Conservation (phyloP, 2,329 filamentous ascomycete genomes). For the Epichloe glyceriae region DNA sequence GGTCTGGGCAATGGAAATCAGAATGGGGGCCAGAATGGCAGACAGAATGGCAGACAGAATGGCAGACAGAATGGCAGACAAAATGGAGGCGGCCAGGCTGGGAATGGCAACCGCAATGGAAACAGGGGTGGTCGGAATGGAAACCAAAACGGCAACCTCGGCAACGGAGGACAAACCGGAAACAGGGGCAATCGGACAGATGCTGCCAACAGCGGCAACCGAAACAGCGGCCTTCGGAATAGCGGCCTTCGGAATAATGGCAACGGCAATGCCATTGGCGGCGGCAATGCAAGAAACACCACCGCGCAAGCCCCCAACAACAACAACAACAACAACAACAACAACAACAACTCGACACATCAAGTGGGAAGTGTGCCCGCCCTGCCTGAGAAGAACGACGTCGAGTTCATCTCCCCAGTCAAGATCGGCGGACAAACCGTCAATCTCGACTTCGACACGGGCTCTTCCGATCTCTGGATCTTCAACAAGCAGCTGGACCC, state of each 20-base stretch:
- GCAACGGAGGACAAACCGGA: neutral
- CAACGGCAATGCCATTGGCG: neutral
- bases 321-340: no score
- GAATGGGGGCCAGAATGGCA: neutral
- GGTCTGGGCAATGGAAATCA: neutral
- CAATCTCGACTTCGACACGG: constrained; percentile 13
- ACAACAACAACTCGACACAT: neutral
- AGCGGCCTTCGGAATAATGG: neutral
- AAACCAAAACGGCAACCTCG: constrained; percentile 30
- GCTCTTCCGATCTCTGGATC: constrained; percentile 17
- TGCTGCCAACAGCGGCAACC: neutral
- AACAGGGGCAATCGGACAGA: neutral
- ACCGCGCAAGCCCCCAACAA: no score
- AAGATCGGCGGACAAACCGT: constrained; percentile 11
- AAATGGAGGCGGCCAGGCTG: neutral
- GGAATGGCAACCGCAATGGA: neutral
- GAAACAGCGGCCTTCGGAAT: neutral
- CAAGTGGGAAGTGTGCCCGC: neutral
- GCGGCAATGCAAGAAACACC: neutral
- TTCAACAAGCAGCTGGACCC: constrained; percentile 30
- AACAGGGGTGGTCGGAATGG: neutral
- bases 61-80: no score
- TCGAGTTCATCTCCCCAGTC: constrained; percentile 10
- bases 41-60: no score
- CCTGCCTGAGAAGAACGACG: constrained; percentile 4